Base-by-base conservation (phyloP, 345 rosid species). In the Salix dunnii region DNA sequence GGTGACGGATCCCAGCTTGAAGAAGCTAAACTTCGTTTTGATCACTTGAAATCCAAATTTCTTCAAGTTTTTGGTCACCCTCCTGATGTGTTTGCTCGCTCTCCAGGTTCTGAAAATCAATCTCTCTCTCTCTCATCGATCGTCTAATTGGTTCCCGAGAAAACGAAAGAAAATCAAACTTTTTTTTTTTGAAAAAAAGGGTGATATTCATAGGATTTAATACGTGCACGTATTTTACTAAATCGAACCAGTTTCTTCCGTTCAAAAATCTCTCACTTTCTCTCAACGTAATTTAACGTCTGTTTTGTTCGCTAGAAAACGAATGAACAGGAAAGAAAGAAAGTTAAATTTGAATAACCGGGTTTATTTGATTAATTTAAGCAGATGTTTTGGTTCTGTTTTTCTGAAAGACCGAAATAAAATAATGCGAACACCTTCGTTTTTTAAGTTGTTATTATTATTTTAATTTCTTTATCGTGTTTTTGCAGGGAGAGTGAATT, bases 401-500 rank as follows among this genome's bases (percentile, higher is more conserved):
- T 40, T 40, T 40, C 10, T 40, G 3, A 40, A 40, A 10, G 43
- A 40, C 43, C 11, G 43, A 40, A 40, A 40, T 40, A 40, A 40
- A 40, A 40, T 40, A 7, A 40, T 23, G 17, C 3, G 27, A 3
- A 42, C 14, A 1, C 18, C 12, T 38, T 42, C 49, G 14, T 21
- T 38, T 42, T 70, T 21, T 21, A 17, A 0, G 2, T 16, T 21
- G 9, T 11, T n/a, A 1, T 6, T 58, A n/a, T 35, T 76, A 3
- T 9, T 62, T 25, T 9, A 16, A 43, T 11, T n/a, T 27, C 43
- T 40, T 42, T 30, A 46, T 68, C 35, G 35, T 13, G 17, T 30
- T 21, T 61, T 27, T 81, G 64, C 80, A 96, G 99, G 99, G 77
- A 88, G 99, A 87, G 98, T 96, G 84, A 96, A 93, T 85, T 83